Base-by-base conservation (phyloP, 2,329 filamentous ascomycete genomes). In the Fusarium lateritium region DNA sequence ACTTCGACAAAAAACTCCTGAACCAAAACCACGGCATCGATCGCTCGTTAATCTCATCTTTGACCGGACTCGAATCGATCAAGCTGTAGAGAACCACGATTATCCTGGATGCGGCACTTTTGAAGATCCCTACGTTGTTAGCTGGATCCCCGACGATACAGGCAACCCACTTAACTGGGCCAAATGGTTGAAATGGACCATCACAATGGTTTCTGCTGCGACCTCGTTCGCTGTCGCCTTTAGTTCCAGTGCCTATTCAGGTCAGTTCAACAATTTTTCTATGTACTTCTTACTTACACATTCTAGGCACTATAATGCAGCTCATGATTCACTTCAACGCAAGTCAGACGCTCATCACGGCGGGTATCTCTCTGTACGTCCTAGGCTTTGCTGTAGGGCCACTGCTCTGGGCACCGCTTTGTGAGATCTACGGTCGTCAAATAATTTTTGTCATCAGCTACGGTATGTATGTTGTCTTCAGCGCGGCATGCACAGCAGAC, bases 211-310 rank as follows among this genome's bases (percentile, higher is more conserved):
- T 47, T 87, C 90, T 47, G 90, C 91, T 10, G 71, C 90, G 14
- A 88, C 91, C 11, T 91, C 90, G 2, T 84, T 94, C 43, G 90
- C 85, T 33, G 90, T 93, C 24, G 84, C 92, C 3, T 91, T 94
- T 70, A 88, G 88, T 53, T 92, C 89, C 5, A 90, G 89, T 6
- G 91, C 90, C 26, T 92, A 88, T 76, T 87, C 86, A 9, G 88
- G 88, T 33, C 86, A 85, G 52, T 26, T 4, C 5, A 2, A 11
- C 9, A 6, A 5, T 5, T 7, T 6, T 8, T 15, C 1, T 2
- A 3, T 3, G 5, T 17, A 2, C 9, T 24, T 6, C 9, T 10
- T 24, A 6, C 63, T 70, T 6, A 70, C 44, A 9, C 1, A 5
- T 4, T 11, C 0, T 2, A 72, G 71, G 71, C 24, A 73, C 70